Base-by-base conservation (phyloP, 768 basidiomycete species). In the Flagelloscypha sp. region DNA sequence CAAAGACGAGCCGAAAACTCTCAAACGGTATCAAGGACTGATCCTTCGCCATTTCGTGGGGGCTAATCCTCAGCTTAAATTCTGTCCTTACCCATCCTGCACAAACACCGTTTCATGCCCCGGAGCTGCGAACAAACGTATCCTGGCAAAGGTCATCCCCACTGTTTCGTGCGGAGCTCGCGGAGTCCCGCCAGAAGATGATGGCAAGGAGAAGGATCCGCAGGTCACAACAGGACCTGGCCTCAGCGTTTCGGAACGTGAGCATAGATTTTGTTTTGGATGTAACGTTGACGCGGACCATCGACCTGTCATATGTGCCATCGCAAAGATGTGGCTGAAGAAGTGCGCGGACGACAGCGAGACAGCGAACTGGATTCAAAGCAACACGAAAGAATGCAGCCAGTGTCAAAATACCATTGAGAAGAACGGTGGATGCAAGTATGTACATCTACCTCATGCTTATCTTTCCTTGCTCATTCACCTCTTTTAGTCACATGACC, bases 381-480 rank as follows among this genome's bases (percentile, higher is more conserved):
- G 92, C 44, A 97, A 99, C 56, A 99, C 95, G 27, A 98, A 99
- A 68, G 95, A 99, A 59, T 99, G 95, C 56, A 69, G 77, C 13
- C 82, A 90, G 55, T 99, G 95, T 56, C 83, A 89, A 56, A 90
- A 88, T 49, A 98, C 95, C 35, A 99, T 99, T 39, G 95, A 99
- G 74, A 99, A 99, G 82, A 98, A 98, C 46, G 95, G 95, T 6
- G 95, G 95, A 9, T 99, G 95, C 90, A 98, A 99, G 92, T 97
- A 52, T 52, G 90, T n/a, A n/a, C n/a, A n/a, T n/a, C 15, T 30
- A 27, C 7, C 36, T 7, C 35, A 28, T 24, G 37, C 15, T 7
- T 38, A 27, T 40, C 20, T 28, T 27, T 32, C n/a, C n/a, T n/a
- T n/a, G n/a, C n/a, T n/a, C n/a, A 23, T 33, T 20, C 13, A 17